Evolutionary conservation across 495 filamentous ascomycete species (phyloP).

Genomic region (Daldinia bambusicola): DNA sequence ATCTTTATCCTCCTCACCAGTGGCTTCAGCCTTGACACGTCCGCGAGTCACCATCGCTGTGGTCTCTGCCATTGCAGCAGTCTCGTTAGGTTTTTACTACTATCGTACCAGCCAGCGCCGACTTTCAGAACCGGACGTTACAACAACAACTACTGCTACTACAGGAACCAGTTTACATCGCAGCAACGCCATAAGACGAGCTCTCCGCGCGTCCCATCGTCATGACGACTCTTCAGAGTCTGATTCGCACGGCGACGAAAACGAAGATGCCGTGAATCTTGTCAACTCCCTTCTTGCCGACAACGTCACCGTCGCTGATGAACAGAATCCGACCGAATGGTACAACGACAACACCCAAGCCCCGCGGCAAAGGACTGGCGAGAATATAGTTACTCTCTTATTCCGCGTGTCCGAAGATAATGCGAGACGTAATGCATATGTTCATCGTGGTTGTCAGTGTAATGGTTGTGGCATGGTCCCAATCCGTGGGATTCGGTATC

Average conservation of each 20-base stretch:
- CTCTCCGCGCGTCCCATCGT: constrained; percentile 50
- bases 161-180: constrained; percentile 59
- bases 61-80: constrained; percentile 50
- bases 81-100: constrained; percentile 53
- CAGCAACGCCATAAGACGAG: constrained; percentile 67
- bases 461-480: constrained; percentile 86
- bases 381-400: constrained; percentile 76
- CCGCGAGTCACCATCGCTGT: constrained; percentile 54
- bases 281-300: not conserved
- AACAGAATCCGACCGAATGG: constrained; percentile 69
- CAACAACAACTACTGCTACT: constrained; percentile 14
- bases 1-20: constrained; percentile 44
- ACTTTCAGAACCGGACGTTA: constrained; percentile 38
- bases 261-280: constrained; percentile 46
- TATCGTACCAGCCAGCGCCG: constrained; percentile 41
- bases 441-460: constrained; percentile 93
- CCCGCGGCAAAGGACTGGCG: constrained; percentile 69
- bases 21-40: constrained; percentile 58
- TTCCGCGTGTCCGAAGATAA: constrained; percentile 88
- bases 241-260: constrained; percentile 60
- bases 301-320: constrained; percentile 56
- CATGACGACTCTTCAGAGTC: constrained; percentile 49
- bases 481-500: constrained; percentile 90
- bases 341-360: constrained; percentile 54
- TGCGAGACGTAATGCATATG: constrained; percentile 82